Evolutionary conservation across 2,329 filamentous ascomycete genomes (phyloP).

Genomic region (Aureobasidium sp.): DNA sequence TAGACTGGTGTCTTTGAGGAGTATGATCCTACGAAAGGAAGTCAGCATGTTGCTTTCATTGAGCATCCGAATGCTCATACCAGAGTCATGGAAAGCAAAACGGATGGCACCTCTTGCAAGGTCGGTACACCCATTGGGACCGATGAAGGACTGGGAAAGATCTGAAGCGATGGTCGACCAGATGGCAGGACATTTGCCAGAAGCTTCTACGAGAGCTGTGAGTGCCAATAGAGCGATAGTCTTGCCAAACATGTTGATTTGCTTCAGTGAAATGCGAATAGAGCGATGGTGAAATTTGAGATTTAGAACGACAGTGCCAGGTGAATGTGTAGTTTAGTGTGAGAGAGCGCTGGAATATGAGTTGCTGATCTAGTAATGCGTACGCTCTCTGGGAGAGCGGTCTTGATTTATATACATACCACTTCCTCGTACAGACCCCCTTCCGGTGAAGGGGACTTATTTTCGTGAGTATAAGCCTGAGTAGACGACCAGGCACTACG

Average conservation of each 20-base stretch:
- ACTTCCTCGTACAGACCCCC: background rate
- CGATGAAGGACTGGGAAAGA: slow-evolving; percentile 25
- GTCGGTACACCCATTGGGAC: slow-evolving; percentile 26
- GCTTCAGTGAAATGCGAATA: background rate
- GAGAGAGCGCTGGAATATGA: background rate
- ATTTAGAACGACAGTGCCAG: background rate
- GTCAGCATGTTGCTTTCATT: background rate
- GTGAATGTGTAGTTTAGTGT: background rate
- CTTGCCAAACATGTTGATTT: background rate
- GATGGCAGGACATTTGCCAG: slow-evolving; percentile 23
- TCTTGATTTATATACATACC: background rate
- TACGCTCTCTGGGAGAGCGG: background rate
- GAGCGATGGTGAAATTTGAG: background rate
- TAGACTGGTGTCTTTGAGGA: slow-evolving; percentile 20
- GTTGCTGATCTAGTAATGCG: background rate
- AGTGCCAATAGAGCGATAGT: background rate
- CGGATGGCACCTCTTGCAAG: slow-evolving; percentile 30
- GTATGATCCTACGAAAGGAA: slow-evolving; percentile 15
- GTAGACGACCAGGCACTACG: background rate
- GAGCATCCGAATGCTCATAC: slow-evolving; percentile 17
- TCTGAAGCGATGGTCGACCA: slow-evolving; percentile 28
- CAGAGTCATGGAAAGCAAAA: slow-evolving; percentile 35
- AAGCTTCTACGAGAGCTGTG: background rate
- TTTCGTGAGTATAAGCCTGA: background rate
- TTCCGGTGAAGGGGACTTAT: background rate